Evolutionary conservation across 2,329 filamentous ascomycete species (phyloP), one percentile per base, ranked within the genome.

Genomic region (Nigrograna mackinnonii): DNA sequence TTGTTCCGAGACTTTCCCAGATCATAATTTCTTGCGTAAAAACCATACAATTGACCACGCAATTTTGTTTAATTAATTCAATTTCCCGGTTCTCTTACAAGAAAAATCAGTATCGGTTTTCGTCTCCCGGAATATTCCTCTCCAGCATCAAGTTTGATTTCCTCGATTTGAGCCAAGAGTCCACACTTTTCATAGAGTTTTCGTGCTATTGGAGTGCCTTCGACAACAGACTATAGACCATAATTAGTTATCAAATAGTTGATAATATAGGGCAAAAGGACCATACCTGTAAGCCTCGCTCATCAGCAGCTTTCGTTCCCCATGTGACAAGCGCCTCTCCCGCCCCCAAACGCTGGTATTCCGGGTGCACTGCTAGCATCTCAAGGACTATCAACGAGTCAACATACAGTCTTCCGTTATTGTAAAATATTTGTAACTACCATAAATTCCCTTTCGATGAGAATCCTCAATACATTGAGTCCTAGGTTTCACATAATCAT

Each of bases 321-420:
- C 47, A 53, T 14, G 37, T 38, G 6, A 53, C 47, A 17, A 53
- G 45, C 24, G 42, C 37, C 19, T 36, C 36, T 11, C 52, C 52
- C 11, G 47, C 52, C 22, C 52, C 52, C 13, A 46, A 37, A 22
- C 45, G 50, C 42, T 50, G 45, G 33, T 41, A 41, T 12, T 38
- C 31, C n/a, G 52, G 52, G 30, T 47, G 38, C 11, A 52, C 48
- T 24, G 48, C 50, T n/a, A 55, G 40, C 21, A 55, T 34, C 20
- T 50, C 50, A 26, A 55, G 49, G 12, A 55, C 52, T 55, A 21
- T 16, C 24, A 24, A 28, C 28, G 14, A 19, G 6, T 19, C 7
- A n/a, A 5, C 11, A 11, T 20, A 16, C 35, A 11, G 19, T 18
- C 6, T 28, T 14, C 5, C 13, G 20, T 22, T 12, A 6, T 14